Conservation (phyloP, 164 flowering plant species). For the Nelumbo lutea region DNA sequence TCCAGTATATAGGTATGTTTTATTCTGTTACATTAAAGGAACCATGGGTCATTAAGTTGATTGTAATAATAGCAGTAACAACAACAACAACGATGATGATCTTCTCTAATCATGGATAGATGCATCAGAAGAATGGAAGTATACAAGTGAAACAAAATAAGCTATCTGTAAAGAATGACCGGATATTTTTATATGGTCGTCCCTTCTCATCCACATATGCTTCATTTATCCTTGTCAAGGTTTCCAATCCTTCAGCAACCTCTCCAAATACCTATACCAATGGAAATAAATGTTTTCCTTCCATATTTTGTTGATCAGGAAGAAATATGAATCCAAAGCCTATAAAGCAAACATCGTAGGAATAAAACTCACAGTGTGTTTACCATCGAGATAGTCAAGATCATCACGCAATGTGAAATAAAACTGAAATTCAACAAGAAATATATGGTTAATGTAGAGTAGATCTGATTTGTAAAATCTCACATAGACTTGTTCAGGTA, state of each 20-base stretch:
- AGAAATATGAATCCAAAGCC: neutral
- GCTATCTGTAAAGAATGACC: conserved; percentile 30
- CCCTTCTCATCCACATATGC: conserved; percentile 85
- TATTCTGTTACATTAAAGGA: conserved; percentile 46
- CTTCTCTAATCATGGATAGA: too few relatives aligned
- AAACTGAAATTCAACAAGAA: conserved; percentile 51
- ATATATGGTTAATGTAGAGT: neutral
- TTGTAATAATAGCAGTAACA: too few relatives aligned
- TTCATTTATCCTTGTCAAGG: conserved; percentile 83
- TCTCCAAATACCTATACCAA: conserved; percentile 78
- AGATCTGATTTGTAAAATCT: too few relatives aligned
- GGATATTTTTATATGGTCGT: conserved; percentile 77
- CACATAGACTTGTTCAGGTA: too few relatives aligned
- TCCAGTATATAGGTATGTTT: conserved; percentile 86
- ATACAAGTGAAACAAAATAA: neutral
- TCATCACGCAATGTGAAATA: conserved; percentile 88
- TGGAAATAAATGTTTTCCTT: neutral
- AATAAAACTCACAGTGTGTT: conserved; percentile 75
- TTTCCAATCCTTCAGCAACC: conserved; percentile 87
- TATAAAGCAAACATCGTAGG: neutral
- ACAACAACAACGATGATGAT: too few relatives aligned
- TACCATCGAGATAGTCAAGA: conserved; percentile 93
- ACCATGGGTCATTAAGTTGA: neutral
- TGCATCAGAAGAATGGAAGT: neutral
- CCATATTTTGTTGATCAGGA: neutral